Evolutionary conservation across 1,284 basidiomycete genomes (phyloP), one percentile per base, ranked within the genome.

Genomic region (Psilocybe mexicana): DNA sequence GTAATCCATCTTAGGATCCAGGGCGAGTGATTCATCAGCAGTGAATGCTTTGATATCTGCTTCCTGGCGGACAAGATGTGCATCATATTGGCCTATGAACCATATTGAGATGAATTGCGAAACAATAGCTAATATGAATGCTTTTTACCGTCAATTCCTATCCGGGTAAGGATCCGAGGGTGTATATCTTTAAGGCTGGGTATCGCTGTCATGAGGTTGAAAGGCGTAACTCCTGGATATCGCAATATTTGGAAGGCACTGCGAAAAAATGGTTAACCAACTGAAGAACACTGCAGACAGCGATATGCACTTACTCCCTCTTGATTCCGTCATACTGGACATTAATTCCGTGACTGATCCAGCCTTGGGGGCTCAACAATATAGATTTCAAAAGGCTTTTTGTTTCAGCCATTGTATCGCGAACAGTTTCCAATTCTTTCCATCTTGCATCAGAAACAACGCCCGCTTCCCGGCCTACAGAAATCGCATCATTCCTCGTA

Each of bases 11-110:
- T 79, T 66, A 0, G 87, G 82, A 65, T 90, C 85, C 11, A 96
- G 79, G 14, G 79, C 53, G 12, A 94, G 77, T n/a, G 79, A 76
- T 67, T 94, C 92, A 55, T 95, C 93, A 55, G 86, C 80, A 66
- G 85, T 76, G 72, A 94, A 95, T 6, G 82, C 76, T n/a, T 81
- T 79, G n/a, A 95, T 72, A 66, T 93, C 91, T 5, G 87, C 84
- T 59, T 81, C 79, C 74, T 94, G 92, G 3, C 92, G 82, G 35
- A 71, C 69, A 1, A 93, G 76, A 63, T 88, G 84, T 0, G 80
- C 78, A 48, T 76, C 75, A 65, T 93, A 93, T 48, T 75, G 76
- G 5, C 81, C 87, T 88, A 61, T 7, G 30, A 46, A 38, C 30
- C 44, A 36, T 26, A 48, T 28, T 10, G 14, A 11, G 7, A 33